phyloP scores from a whole-genome alignment of 2,329 filamentous ascomycete species.

The Meredithiella fracta region DNA sequence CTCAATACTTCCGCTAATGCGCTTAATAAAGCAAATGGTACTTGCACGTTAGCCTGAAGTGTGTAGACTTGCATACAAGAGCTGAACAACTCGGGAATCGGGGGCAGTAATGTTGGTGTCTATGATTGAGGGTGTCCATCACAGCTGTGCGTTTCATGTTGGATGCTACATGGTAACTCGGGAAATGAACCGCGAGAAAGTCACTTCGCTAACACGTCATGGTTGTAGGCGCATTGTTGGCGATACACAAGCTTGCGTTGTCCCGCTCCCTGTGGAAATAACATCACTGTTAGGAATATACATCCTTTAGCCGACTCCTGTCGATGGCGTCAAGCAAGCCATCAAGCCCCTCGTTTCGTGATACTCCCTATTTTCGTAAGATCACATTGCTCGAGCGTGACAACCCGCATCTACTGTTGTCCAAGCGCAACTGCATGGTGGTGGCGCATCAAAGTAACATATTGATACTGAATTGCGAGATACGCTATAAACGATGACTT shows the following conservation, averaged over 20 bases:
- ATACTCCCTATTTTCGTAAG: background rate
- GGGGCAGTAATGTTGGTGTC: background rate
- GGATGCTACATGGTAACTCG: background rate
- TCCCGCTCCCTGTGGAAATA: background rate
- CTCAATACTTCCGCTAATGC: too few species aligned
- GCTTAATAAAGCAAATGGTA: too few species aligned
- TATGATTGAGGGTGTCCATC: background rate
- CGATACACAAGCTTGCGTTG: background rate
- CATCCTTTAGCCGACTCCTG: background rate
- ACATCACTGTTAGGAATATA: background rate
- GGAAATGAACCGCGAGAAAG: background rate
- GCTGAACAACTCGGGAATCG: background rate
- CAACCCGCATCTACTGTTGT: too few species aligned
- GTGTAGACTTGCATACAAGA: too few species aligned
- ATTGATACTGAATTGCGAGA: too few species aligned
- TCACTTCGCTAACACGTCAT: background rate
- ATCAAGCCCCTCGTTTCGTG: background rate
- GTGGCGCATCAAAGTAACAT: too few species aligned
- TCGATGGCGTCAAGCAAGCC: background rate
- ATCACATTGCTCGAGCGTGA: background rate
- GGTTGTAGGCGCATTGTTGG: background rate
- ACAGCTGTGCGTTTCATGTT: background rate
- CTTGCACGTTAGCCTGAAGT: too few species aligned
- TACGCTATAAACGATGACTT: background rate
- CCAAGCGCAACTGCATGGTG: too few species aligned